These are phyloP conservation scores for Exophiala lecanii-corni DNA, from an alignment of 2,329 filamentous ascomycete genomes.

Conservation along the genomic window DNA sequence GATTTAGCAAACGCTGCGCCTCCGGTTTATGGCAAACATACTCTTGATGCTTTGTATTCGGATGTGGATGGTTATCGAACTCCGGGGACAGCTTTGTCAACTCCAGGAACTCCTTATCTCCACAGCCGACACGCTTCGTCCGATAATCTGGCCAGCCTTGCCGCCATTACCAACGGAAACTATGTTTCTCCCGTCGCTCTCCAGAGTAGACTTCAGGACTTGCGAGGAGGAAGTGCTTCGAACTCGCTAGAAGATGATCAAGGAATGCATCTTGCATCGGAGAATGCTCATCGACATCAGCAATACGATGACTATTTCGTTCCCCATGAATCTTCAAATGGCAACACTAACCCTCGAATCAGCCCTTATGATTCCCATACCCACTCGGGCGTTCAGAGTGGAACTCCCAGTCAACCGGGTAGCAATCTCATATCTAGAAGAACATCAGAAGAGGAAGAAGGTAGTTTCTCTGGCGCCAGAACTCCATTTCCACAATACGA, in stretches of 20 bases:
- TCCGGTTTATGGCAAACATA: constrained; percentile 87
- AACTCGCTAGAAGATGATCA: constrained; percentile 9
- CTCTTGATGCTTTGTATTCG: constrained; percentile 84
- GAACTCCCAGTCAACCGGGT: constrained; percentile 13
- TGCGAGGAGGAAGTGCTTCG: constrained; percentile 37
- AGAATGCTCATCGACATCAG: constrained; percentile 10
- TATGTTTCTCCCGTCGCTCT: constrained; percentile 60
- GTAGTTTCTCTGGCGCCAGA: constrained; percentile 39
- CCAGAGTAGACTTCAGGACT: constrained; percentile 61
- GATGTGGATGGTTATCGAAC: constrained; percentile 87
- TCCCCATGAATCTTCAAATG: constrained; percentile 3
- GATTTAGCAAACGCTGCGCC: constrained; percentile 66
- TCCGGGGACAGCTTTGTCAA: constrained; percentile 58
- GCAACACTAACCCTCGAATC: constrained; percentile 6
- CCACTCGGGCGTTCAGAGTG: constrained; percentile 6
- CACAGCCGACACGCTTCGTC: constrained; percentile 67
- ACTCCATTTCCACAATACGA: constrained; percentile 43
- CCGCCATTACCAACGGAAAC: constrained; percentile 48
- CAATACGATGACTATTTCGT: constrained; percentile 16
- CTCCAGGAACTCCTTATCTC: constrained; percentile 74
- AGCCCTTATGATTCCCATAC: constrained; percentile 13
- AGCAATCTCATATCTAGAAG: constrained; percentile 38
- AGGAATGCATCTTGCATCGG: constrained; percentile 2
- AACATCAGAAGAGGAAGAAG: constrained; percentile 44
- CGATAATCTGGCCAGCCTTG: constrained; percentile 68